Conservation (phyloP, 1,284 basidiomycete genomes). For the Leccinum solheimii region DNA sequence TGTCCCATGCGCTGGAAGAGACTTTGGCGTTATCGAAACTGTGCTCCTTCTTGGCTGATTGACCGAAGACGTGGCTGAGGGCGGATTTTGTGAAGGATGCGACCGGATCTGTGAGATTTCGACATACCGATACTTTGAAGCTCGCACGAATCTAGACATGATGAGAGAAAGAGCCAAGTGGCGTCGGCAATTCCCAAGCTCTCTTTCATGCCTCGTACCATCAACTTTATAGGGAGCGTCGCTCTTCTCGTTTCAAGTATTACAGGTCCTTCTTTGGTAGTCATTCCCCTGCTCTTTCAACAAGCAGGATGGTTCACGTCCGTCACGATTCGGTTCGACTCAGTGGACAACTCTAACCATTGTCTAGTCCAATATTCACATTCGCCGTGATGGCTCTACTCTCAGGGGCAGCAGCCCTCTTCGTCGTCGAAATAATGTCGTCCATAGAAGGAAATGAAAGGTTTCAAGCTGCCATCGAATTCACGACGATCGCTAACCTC, state of each 20-base stretch:
- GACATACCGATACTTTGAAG: slow-evolving; percentile 72
- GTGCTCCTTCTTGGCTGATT: slow-evolving; percentile 80
- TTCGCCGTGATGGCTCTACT: slow-evolving; percentile 21
- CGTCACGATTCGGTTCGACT: slow-evolving; percentile 3
- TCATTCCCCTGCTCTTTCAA: slow-evolving; percentile 27
- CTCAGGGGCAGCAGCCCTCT: slow-evolving; percentile 24
- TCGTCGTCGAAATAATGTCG: slow-evolving; percentile 28
- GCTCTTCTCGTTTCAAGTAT: slow-evolving; percentile 29
- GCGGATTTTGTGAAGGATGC: slow-evolving; percentile 8
- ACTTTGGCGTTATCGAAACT: slow-evolving; percentile 90
- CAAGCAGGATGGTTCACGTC: slow-evolving; percentile 31
- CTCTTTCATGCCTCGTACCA: slow-evolving; percentile 21
- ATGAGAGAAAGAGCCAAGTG: no score
- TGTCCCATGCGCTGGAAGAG: slow-evolving; percentile 92
- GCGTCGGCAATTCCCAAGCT: neutral
- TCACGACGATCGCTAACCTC: slow-evolving; percentile 28
- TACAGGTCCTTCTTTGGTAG: slow-evolving; percentile 25
- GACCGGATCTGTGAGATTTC: slow-evolving; percentile 4
- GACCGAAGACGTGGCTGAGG: slow-evolving; percentile 86
- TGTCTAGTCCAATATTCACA: neutral
- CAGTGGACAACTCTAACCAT: neutral
- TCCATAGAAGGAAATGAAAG: slow-evolving; percentile 29
- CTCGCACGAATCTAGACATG: slow-evolving; percentile 72
- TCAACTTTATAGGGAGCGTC: slow-evolving; percentile 26
- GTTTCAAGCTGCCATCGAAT: slow-evolving; percentile 27